These are phyloP conservation scores for Linanthus parryae DNA, from an alignment of 148 eudicot species.

Conservation along the genomic window DNA sequence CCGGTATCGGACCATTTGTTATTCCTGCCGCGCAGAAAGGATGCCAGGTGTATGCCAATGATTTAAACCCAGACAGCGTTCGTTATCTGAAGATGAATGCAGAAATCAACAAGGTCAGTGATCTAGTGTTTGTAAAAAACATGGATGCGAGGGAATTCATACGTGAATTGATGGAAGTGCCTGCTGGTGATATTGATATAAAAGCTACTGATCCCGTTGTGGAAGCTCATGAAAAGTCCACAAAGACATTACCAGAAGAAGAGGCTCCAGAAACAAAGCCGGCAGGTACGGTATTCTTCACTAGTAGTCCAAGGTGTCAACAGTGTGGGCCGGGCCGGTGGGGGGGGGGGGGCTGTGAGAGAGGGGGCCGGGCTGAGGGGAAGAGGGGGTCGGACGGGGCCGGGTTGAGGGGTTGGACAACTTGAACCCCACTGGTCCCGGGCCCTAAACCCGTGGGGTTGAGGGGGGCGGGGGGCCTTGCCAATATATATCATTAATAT, in stretches of 20 bases:
- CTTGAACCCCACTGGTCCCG: too few relatives aligned
- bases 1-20: conserved; percentile 98
- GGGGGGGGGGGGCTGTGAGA: too few relatives aligned
- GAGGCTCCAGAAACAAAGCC: conserved; percentile 16
- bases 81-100: conserved; percentile 76
- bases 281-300: conserved; percentile 23
- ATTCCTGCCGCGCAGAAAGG: conserved; percentile 98
- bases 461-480: too few relatives aligned
- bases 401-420: too few relatives aligned
- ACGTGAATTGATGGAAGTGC: conserved; percentile 54
- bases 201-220: conserved; percentile 22
- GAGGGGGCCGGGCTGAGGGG: too few relatives aligned
- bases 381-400: too few relatives aligned
- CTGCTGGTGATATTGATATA: conserved; percentile 28
- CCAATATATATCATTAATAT: too few relatives aligned
- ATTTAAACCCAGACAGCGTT: conserved; percentile 88
- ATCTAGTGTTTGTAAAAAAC: conserved; percentile 50
- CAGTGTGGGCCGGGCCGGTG: too few relatives aligned
- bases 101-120: conserved; percentile 71
- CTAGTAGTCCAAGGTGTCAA: too few relatives aligned
- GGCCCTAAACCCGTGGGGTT: too few relatives aligned
- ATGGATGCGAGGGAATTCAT: conserved; percentile 86
- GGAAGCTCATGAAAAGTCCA: conserved; percentile 22
- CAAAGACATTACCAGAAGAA: too few relatives aligned
- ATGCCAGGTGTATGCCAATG: conserved; percentile 87